Conservation (phyloP, 2,329 filamentous ascomycete species). For the Coniella lustricola region DNA sequence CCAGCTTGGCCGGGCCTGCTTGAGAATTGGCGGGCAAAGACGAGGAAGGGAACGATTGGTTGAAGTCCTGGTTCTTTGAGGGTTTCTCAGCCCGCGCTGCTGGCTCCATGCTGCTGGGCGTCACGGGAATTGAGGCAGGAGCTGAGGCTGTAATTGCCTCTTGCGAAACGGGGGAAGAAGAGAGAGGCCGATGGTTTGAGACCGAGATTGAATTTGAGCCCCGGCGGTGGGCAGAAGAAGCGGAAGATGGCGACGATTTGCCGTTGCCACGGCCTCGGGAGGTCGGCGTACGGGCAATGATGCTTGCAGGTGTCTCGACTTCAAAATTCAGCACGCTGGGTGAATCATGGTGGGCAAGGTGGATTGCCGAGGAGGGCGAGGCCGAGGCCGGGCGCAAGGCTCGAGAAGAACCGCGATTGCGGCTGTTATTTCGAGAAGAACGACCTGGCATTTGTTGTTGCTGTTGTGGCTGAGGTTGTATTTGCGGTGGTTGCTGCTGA, state of each 20-base stretch:
- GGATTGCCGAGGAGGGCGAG: constrained; percentile 12
- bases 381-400: constrained; percentile 1
- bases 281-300: constrained; percentile 9
- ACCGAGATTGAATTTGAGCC: too few species aligned
- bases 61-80: constrained; percentile 27
- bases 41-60: constrained; percentile 27
- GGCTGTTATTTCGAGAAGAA: constrained; percentile 8
- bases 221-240: constrained; percentile 8
- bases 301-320: constrained; percentile 3
- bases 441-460: constrained; percentile 4
- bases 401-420: constrained; percentile 13
- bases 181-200: not conserved
- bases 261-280: constrained; percentile 14
- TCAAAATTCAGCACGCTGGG: constrained; percentile 11
- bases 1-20: constrained; percentile 16
- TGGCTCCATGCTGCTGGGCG: constrained; percentile 10
- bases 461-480: not conserved
- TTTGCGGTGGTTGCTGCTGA: constrained; percentile 7
- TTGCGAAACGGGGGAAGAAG: constrained; percentile 7
- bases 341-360: constrained; percentile 4
- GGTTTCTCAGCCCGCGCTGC: constrained; percentile 17
- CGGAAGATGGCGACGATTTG: too few species aligned
- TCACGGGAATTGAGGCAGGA: too few species aligned
- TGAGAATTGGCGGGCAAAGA: constrained; percentile 28
- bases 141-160: not conserved